phyloP scores from a whole-genome alignment of 2,329 filamentous ascomycete species.

The Xylariaceae sp. region DNA sequence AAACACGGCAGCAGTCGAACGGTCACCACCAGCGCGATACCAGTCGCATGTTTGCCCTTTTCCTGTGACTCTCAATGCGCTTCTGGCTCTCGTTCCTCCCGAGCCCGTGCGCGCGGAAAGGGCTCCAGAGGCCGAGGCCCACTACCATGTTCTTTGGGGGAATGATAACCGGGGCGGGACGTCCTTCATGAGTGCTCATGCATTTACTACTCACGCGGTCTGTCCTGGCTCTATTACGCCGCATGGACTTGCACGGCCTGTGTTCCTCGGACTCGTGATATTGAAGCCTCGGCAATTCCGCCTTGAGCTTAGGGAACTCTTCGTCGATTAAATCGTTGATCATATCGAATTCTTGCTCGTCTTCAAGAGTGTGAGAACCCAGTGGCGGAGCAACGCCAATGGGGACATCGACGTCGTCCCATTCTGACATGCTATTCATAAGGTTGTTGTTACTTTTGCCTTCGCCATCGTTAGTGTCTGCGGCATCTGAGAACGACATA shows the following conservation, averaged over 20 bases:
- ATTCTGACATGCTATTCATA: constrained; percentile 18
- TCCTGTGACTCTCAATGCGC: no score
- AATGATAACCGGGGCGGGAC: constrained; percentile 23
- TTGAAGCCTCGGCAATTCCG: not conserved
- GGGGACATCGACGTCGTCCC: constrained; percentile 31
- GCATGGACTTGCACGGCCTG: no score
- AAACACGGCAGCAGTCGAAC: no score
- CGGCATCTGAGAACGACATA: not conserved
- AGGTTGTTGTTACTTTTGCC: not conserved
- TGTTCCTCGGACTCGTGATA: no score
- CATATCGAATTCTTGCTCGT: constrained; percentile 24
- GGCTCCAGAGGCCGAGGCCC: constrained; percentile 9
- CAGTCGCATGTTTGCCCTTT: no score
- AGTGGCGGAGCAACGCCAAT: not conserved
- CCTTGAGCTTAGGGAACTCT: constrained; percentile 31
- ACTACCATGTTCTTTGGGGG: constrained; percentile 32
- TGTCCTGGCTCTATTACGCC: no score
- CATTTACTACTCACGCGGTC: no score
- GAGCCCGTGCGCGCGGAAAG: not conserved
- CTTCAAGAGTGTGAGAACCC: not conserved
- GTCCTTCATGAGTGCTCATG: no score
- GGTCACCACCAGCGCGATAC: no score
- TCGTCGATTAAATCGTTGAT: constrained; percentile 32
- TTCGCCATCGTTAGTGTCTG: not conserved
- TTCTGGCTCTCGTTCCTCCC: no score